A percentile compares a stretch with the other conserved stretches of the same genome.
Conservation (phyloP, 306 rosid genomes). For the Quercus ilex region DNA sequence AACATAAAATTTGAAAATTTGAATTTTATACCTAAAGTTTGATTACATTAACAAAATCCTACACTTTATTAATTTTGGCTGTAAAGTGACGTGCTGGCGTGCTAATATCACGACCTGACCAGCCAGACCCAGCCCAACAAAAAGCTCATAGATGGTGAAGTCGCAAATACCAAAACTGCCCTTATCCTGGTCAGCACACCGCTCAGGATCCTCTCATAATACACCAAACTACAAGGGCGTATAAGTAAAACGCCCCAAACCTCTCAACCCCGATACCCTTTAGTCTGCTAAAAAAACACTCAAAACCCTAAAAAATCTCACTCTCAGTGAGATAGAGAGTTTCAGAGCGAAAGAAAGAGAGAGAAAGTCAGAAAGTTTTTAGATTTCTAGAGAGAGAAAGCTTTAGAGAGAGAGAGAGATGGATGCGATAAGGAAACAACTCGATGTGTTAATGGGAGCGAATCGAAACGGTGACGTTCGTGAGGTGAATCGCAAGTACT, state of each 20-base stretch:
- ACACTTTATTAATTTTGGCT: no score
- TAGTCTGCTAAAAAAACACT: background rate
- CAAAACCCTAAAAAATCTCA: conserved; percentile 22
- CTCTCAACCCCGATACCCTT: background rate
- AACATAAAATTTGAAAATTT: no score
- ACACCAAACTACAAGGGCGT: background rate
- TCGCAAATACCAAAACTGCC: no score
- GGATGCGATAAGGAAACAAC: conserved; percentile 98
- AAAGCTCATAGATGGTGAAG: no score
- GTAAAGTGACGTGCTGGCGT: no score
- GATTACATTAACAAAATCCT: no score
- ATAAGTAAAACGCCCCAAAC: background rate
- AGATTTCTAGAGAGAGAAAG: background rate
- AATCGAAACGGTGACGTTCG: conserved; percentile 98
- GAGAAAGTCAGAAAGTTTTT: background rate
- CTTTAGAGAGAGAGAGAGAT: conserved; percentile 24
- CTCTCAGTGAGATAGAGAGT: background rate
- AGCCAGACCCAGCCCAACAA: no score
- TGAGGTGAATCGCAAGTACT: conserved; percentile 94
- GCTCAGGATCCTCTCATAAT: background rate
- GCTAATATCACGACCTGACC: no score
- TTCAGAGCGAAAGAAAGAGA: background rate
- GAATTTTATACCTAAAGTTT: no score
- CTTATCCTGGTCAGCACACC: no score
- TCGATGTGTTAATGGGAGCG: conserved; percentile 97